These are phyloP conservation scores for Plenodomus biglobosus DNA, from an alignment of 2,329 filamentous ascomycete genomes.

Conservation along the genomic window DNA sequence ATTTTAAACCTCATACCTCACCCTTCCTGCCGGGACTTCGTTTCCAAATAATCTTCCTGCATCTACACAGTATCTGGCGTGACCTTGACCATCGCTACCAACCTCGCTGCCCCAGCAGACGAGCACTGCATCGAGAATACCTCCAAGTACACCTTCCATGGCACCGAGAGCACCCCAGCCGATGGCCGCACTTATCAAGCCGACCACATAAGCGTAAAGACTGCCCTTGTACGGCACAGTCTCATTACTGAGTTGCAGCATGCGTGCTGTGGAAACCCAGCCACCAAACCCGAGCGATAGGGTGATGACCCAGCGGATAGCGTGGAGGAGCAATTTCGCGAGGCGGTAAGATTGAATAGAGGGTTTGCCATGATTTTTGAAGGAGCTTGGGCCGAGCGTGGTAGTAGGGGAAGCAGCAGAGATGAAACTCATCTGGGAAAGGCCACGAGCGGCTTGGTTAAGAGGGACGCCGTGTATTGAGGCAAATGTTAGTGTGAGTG, in stretches of 20 bases:
- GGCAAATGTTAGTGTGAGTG: slow-evolving; percentile 86
- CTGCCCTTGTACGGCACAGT: slow-evolving; percentile 64
- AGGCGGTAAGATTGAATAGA: slow-evolving; percentile 84
- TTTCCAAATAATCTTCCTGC: slow-evolving; percentile 84
- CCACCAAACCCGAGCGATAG: slow-evolving; percentile 87
- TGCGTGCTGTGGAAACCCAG: slow-evolving; percentile 92
- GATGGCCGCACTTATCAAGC: slow-evolving; percentile 87
- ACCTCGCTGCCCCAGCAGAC: slow-evolving; percentile 93
- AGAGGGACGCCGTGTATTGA: slow-evolving; percentile 90
- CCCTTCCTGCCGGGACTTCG: slow-evolving; percentile 28
- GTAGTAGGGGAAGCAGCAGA: slow-evolving; percentile 72
- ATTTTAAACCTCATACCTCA: slow-evolving; percentile 33
- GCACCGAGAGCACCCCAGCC: slow-evolving; percentile 91
- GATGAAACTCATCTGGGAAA: slow-evolving; percentile 81
- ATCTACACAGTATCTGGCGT: slow-evolving; percentile 83
- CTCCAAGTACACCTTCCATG: slow-evolving; percentile 84
- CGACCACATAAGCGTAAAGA: slow-evolving; percentile 92
- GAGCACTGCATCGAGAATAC: slow-evolving; percentile 83
- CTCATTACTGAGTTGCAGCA: slow-evolving; percentile 64
- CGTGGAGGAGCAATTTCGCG: slow-evolving; percentile 87
- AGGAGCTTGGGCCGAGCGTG: slow-evolving; percentile 52
- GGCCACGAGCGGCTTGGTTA: slow-evolving; percentile 71
- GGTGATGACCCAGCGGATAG: slow-evolving; percentile 88
- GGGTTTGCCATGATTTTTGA: slow-evolving; percentile 45
- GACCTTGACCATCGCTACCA: slow-evolving; percentile 57